Evolutionary conservation across 169 alveolate genomes (phyloP).

Genomic region (Plasmodium gonderi): DNA sequence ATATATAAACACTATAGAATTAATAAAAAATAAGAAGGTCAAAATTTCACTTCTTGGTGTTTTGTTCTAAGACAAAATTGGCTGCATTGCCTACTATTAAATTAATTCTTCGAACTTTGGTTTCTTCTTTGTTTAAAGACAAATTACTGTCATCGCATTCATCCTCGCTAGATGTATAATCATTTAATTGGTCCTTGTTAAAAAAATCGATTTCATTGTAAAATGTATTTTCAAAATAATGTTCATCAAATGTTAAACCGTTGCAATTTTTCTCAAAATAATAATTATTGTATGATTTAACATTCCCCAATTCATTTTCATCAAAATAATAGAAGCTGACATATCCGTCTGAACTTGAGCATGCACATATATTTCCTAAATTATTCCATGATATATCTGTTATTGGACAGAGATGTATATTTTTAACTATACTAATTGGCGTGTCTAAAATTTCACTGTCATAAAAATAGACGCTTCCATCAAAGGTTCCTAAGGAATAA

Average conservation of each 20-base stretch:
- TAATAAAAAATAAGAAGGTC: neutral
- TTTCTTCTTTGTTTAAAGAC: constrained; percentile 47
- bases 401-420: constrained; percentile 93
- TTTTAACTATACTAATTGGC: constrained; percentile 93
- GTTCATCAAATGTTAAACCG: constrained; percentile 61
- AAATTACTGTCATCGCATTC: constrained; percentile 24
- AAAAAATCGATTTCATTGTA: constrained; percentile 66
- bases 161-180: constrained; percentile 74
- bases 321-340: constrained; percentile 89
- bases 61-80: constrained; percentile 47
- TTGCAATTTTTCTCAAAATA: constrained; percentile 68
- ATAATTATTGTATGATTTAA: constrained; percentile 65
- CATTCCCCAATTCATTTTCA: constrained; percentile 88
- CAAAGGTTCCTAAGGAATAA: constrained; percentile 90
- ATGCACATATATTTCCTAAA: constrained; percentile 91
- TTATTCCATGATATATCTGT: constrained; percentile 95
- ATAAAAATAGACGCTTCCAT: constrained; percentile 89
- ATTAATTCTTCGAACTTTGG: constrained; percentile 63
- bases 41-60: constrained; percentile 26
- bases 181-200: constrained; percentile 46
- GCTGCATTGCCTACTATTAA: constrained; percentile 74
- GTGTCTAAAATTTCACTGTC: constrained; percentile 87
- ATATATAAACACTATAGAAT: neutral
- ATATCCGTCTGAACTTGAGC: constrained; percentile 94
- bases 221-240: constrained; percentile 63